phyloP scores from a whole-genome alignment of 768 basidiomycete genomes.

The Auricularia sp. region DNA sequence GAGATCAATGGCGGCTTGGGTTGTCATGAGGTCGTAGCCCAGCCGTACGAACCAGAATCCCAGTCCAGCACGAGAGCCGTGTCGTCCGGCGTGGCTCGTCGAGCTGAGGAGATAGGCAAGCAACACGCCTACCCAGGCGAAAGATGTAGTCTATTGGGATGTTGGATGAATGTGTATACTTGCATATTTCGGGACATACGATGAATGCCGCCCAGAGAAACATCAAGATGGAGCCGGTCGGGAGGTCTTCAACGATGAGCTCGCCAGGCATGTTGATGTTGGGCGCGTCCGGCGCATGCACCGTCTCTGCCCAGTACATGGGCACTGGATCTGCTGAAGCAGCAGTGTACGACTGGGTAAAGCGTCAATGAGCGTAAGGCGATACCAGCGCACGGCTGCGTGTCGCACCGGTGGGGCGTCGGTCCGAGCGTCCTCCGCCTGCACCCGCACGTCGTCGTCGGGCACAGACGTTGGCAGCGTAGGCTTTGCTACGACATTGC shows the following conservation, averaged over 20 bases:
- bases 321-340: slow-evolving; percentile 3
- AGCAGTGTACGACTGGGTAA: not conserved
- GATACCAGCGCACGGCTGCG: not conserved
- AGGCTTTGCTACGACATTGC: slow-evolving; percentile 1
- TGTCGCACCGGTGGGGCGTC: slow-evolving; percentile 4
- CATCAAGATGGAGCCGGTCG: slow-evolving; percentile 3
- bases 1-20: not conserved
- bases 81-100: slow-evolving; percentile 4
- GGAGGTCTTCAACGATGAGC: slow-evolving; percentile 3
- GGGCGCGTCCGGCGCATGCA: slow-evolving; percentile 1
- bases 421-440: not conserved
- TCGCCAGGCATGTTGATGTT: slow-evolving; percentile 2
- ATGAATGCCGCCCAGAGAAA: slow-evolving; percentile 3
- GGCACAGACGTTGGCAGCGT: not conserved
- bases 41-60: slow-evolving; percentile 4
- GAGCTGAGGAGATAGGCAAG: slow-evolving; percentile 4
- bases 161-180: not conserved
- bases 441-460: not conserved
- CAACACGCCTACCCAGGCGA: slow-evolving; percentile 5
- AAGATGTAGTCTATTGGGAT: not conserved
- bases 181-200: not conserved
- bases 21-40: not conserved
- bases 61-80: slow-evolving; percentile 4
- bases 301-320: slow-evolving; percentile 4
- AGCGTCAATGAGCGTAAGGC: not conserved